Base-by-base conservation (phyloP, 352 stramenopile species). In the Globisporangium viniferum region DNA sequence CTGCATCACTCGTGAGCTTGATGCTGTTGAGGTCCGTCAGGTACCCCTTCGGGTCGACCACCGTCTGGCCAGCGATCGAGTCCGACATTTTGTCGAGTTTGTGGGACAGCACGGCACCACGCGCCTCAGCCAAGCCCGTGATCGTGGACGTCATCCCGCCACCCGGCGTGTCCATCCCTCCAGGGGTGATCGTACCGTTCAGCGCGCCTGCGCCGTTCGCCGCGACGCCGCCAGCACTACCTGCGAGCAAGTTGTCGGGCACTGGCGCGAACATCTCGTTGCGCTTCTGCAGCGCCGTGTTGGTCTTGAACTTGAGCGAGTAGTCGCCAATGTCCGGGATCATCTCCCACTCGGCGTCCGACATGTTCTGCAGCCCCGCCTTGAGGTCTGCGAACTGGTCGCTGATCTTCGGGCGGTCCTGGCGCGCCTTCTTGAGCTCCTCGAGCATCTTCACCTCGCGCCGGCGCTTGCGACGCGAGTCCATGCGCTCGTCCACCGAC, bases 371-470 rank as follows among this genome's bases (percentile, higher is more conserved):
- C 39, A 99, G 71, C 53, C 96, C 88, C 60, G 90, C 78, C 82
- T 99, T 99, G n/a, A 99, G 79, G 72, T 99, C 97, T 3, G 93
- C 91, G 73, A 99, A 99, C 81, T 99, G 96, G 77, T 98, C 94
- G 53, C 90, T 96, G 76, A 99, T 98, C 73, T 98, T 98, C 10
- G 92, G 93, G 10, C 89, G 82, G 41, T 97, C 91, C 49, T 91
- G 77, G 4, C 91, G 79, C 51, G 82, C 81, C 69, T 92, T 92
- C 78, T 97, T 97, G 59, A 97, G 79, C 51, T 95, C 84, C 46
- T 96, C 79, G 44, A 97, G 68, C 74, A 91, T 76, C 64, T 88
- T 71, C 20, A 96, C 71, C 77, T 98, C 85, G 55, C 93, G 79
- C 7, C 88, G 79, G 22, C 94, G 83, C 75, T 98, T 98, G 41